phyloP scores from a whole-genome alignment of 192 early-diverging fungal genomes.

The Backusella macrospora region DNA sequence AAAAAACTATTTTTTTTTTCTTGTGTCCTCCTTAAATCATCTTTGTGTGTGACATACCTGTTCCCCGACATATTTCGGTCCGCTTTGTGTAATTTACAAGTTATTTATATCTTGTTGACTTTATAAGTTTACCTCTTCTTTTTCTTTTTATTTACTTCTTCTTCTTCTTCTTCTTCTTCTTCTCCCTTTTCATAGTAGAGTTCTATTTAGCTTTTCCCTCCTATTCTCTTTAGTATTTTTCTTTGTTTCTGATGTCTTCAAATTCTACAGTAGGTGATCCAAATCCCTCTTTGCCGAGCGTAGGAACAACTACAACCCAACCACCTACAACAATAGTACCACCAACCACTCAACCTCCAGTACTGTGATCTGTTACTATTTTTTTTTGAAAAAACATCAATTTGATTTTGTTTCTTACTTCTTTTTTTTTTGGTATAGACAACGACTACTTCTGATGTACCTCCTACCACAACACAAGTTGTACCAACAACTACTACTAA shows the following conservation, averaged over 20 bases:
- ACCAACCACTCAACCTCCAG: not conserved
- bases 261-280: not conserved
- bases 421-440: not conserved
- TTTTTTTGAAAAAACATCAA: not conserved
- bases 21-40: not conserved
- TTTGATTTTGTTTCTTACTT: too few relatives aligned
- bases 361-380: not conserved
- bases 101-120: constrained; percentile 3
- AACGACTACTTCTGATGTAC: not conserved
- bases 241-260: not conserved
- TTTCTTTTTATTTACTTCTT: not conserved
- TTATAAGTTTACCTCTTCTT: not conserved
- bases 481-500: not conserved
- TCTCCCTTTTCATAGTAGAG: not conserved
- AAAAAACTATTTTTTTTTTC: not conserved
- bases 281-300: too few relatives aligned
- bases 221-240: not conserved
- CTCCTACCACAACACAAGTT: not conserved
- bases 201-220: not conserved
- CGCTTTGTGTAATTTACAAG: not conserved
- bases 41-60: not conserved
- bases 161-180: not conserved
- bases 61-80: constrained; percentile 1
- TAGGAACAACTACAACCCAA: too few relatives aligned
- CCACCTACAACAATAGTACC: not conserved